Percentiles rank a stretch among this genome's conserved stretches.
Conservation (phyloP, 2,329 filamentous ascomycete species). For the Talaromyces sp. region DNA sequence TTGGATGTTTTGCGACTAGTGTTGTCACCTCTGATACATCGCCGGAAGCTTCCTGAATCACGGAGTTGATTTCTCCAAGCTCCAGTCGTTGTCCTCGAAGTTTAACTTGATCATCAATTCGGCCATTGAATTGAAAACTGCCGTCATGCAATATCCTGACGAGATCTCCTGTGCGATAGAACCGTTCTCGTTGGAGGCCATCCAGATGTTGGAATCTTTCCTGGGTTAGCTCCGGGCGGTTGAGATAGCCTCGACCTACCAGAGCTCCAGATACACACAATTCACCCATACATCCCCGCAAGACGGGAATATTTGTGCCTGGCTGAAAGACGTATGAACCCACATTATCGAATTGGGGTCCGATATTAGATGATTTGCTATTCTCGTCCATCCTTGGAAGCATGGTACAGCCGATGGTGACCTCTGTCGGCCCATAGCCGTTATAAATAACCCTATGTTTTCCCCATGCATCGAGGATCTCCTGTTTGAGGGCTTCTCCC, state of each 20-base stretch:
- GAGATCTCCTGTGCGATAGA: slow-evolving; percentile 87
- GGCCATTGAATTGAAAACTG: slow-evolving; percentile 81
- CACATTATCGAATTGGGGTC: slow-evolving; percentile 80
- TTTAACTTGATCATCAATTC: slow-evolving; percentile 90
- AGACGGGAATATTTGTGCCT: slow-evolving; percentile 65
- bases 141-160: slow-evolving; percentile 76
- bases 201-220: slow-evolving; percentile 70
- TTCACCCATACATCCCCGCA: slow-evolving; percentile 78
- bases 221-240: slow-evolving; percentile 70
- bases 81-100: slow-evolving; percentile 84
- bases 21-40: slow-evolving; percentile 69
- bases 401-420: slow-evolving; percentile 90
- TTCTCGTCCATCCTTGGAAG: slow-evolving; percentile 74
- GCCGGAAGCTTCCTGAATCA: slow-evolving; percentile 61
- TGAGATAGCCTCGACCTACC: slow-evolving; percentile 86
- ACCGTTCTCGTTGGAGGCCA: slow-evolving; percentile 52
- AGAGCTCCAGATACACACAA: slow-evolving; percentile 83
- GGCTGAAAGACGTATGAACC: slow-evolving; percentile 74
- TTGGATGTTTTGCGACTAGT: slow-evolving; percentile 67
- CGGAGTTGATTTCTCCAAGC: slow-evolving; percentile 85
- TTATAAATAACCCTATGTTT: slow-evolving; percentile 80
- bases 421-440: slow-evolving; percentile 87
- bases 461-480: slow-evolving; percentile 85
- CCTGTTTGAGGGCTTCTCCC: slow-evolving; percentile 81
- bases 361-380: slow-evolving; percentile 84